These are phyloP conservation scores for Geotrichum australiense DNA, from an alignment of 1,139 yeast species.

Conservation along the genomic window DNA sequence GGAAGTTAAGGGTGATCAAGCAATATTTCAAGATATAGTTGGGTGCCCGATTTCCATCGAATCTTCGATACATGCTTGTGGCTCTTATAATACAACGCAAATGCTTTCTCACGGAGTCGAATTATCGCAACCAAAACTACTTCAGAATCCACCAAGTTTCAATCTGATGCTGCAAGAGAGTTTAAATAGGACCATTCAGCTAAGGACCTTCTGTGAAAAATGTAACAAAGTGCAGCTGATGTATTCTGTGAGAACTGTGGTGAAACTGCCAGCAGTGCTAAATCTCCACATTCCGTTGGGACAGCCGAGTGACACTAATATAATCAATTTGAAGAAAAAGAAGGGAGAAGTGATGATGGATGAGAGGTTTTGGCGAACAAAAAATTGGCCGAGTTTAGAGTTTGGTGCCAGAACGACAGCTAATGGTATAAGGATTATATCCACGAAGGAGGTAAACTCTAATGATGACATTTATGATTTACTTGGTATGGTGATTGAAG, in stretches of 20 bases:
- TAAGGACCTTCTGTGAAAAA: constrained; percentile 45
- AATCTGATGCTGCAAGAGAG: constrained; percentile 54
- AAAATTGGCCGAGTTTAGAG: constrained; percentile 14
- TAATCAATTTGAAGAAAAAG: constrained; percentile 6
- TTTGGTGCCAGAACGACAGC: constrained; percentile 11
- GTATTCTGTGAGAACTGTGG: constrained; percentile 45
- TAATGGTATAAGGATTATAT: constrained; percentile 16
- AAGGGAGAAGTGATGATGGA: constrained; percentile 16
- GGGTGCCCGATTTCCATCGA: constrained; percentile 13
- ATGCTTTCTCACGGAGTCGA: constrained; percentile 13
- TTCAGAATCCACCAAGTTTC: constrained; percentile 17
- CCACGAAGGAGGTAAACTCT: constrained; percentile 14
- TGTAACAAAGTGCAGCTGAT: constrained; percentile 48
- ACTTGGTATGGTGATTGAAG: constrained; percentile 36
- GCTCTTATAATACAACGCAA: constrained; percentile 5
- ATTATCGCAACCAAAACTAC: constrained; percentile 13
- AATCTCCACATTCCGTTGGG: constrained; percentile 36
- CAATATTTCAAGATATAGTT: constrained; percentile 13
- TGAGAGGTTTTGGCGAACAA: constrained; percentile 13
- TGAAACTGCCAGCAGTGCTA: constrained; percentile 58
- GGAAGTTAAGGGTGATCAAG: constrained; percentile 4
- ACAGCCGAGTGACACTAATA: constrained; percentile 8
- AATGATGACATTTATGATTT: constrained; percentile 28
- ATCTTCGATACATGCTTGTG: constrained; percentile 11
- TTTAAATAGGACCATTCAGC: constrained; percentile 43